phyloP scores from a whole-genome alignment of 2,329 filamentous ascomycete genomes.

The Diaporthe ampelina region DNA sequence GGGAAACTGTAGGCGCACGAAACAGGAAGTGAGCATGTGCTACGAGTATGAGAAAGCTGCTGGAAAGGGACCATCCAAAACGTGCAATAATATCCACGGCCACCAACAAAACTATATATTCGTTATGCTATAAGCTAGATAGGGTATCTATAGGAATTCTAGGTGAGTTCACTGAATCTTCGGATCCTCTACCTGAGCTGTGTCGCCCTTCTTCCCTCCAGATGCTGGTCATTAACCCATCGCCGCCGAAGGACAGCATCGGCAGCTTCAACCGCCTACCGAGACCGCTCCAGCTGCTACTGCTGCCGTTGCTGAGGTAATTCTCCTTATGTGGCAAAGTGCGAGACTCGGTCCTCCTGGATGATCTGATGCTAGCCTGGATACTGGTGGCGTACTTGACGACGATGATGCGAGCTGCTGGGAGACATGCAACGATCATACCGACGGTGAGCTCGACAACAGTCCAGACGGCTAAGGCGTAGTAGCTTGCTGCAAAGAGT shows the following conservation, averaged over 20 bases:
- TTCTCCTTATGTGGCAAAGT: constrained; percentile 6
- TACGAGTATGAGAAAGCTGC: no score
- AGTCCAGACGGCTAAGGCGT: constrained; percentile 15
- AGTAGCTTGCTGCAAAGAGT: constrained; percentile 4
- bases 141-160: no score
- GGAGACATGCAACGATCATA: constrained; percentile 23
- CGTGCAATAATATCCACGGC: no score
- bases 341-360: constrained; percentile 7
- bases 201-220: background rate
- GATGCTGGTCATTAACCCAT: background rate
- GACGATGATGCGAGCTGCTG: constrained; percentile 25
- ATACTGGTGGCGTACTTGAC: background rate
- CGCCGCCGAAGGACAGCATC: background rate
- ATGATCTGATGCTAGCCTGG: constrained; percentile 4
- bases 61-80: no score
- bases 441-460: constrained; percentile 29
- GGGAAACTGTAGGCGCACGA: no score
- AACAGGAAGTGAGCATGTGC: no score
- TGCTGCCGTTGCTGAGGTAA: background rate
- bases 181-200: no score
- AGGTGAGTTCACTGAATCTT: no score
- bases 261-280: background rate
- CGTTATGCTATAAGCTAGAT: no score
- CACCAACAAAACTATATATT: no score
- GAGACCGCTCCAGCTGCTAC: background rate